Evolutionary conservation across 371 early-diverging fungal genomes (phyloP).

Genomic region (Rhizomucor miehei): DNA sequence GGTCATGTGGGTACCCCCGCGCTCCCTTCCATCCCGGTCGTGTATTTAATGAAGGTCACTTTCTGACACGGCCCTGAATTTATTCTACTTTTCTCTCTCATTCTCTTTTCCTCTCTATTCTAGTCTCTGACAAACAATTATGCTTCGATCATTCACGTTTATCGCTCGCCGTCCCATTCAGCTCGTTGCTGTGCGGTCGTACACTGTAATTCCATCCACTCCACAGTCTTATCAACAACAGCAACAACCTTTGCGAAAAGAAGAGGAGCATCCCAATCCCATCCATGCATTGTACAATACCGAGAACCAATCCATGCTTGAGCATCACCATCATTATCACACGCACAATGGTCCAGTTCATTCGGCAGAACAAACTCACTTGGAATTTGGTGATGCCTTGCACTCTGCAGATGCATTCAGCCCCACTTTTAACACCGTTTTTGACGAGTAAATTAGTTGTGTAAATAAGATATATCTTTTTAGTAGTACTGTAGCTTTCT

Average conservation of each 20-base stretch:
- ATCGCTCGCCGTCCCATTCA: not conserved
- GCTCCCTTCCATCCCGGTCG: too few species aligned
- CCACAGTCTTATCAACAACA: constrained; percentile 8
- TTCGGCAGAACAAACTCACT: not conserved
- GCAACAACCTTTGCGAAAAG: not conserved
- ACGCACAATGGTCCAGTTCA: constrained; percentile 17
- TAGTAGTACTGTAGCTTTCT: too few species aligned
- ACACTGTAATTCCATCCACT: constrained; percentile 11
- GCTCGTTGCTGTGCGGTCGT: constrained; percentile 2
- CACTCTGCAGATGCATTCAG: constrained; percentile 15
- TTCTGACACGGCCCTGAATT: not conserved
- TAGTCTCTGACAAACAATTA: too few species aligned
- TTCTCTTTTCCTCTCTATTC: not conserved
- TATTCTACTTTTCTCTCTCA: not conserved
- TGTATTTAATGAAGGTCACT: not conserved
- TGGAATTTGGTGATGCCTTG: constrained; percentile 1
- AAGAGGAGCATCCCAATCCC: constrained; percentile 32
- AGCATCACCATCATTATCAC: constrained; percentile 15
- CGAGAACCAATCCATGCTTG: constrained; percentile 18
- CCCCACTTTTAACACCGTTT: constrained; percentile 26
- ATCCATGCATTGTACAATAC: constrained; percentile 24
- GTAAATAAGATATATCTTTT: too few species aligned
- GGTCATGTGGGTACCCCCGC: too few species aligned
- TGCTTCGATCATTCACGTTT: too few species aligned
- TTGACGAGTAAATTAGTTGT: constrained; percentile 19